Evolutionary conservation across 768 basidiomycete genomes (phyloP), one percentile per base, ranked within the genome.

Genomic region (Cubamyces lactineus): DNA sequence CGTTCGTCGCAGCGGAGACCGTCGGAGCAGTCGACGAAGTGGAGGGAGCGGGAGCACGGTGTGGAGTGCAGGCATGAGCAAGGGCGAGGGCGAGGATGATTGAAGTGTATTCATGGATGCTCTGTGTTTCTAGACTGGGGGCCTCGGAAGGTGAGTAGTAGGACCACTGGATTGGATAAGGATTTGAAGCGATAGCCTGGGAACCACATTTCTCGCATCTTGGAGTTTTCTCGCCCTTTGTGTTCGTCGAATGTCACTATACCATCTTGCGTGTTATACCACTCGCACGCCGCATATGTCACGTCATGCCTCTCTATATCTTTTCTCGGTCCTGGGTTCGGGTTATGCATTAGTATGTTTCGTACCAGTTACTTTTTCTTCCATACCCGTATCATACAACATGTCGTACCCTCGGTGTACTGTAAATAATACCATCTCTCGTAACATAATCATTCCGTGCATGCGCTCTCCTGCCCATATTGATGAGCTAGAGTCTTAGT

Each of bases 61-160:
- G 28, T 94, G 88, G 87, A 93, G 92, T 71, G 91, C 91, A 53
- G 91, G 91, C 34, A 87, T 91, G 86, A 85, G 86, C 66, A 86
- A 79, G 51, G 77, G 82, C 26, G 86, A 78, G 40, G 80, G 79
- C 15, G 75, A 73, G 30, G 75, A 74, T 51, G 72, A 71, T 53
- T 77, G 64, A 63, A 43, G 50, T 63, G 62, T 63, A 57, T 40
- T 46, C 39, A 34, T 49, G 62, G 47, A 63, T 43, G 53, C 40
- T 41, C 34, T 63, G 56, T 63, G 50, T 57, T 63, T 53, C 51
- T 63, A 57, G 54, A 51, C 23, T 34, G 52, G 47, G 26, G 50
- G 21, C 42, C 38, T 28, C 23, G 47, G 43, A 42, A 57, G 61
- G 48, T 55, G 53, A 55, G 57, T 59, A 55, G 42, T 59, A 55